Percentiles rank a stretch among this genome's conserved stretches.
phyloP scores from a whole-genome alignment of 2,329 filamentous ascomycete genomes.

The Amauroascus verrucosus region DNA sequence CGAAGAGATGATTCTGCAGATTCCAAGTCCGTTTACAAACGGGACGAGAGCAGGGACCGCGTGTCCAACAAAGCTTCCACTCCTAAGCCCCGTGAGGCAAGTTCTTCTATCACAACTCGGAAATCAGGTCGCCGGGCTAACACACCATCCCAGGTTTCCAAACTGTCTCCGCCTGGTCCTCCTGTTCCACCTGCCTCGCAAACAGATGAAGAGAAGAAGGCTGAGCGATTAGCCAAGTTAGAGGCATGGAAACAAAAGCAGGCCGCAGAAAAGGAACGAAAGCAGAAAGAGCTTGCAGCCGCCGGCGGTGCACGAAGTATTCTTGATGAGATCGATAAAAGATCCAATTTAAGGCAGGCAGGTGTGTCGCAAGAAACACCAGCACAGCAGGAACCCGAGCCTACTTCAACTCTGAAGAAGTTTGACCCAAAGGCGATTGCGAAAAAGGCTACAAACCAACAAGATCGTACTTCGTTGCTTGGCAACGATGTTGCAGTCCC shows the following conservation, averaged over 20 bases:
- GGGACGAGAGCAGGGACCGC: conserved; percentile 53
- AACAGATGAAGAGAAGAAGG: conserved; percentile 65
- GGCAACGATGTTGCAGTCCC: conserved; percentile 47
- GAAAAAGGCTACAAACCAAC: conserved; percentile 59
- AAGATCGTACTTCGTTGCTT: conserved; percentile 45
- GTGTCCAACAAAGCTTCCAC: conserved; percentile 42
- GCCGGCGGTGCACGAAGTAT: conserved; percentile 56
- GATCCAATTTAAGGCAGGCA: conserved; percentile 40
- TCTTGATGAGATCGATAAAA: conserved; percentile 63
- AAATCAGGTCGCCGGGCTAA: conserved; percentile 16
- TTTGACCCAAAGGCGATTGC: conserved; percentile 79
- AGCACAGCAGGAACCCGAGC: conserved; percentile 34
- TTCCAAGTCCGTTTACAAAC: conserved; percentile 55
- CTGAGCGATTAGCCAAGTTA: conserved; percentile 67
- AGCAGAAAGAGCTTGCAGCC: conserved; percentile 56
- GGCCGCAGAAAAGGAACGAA: conserved; percentile 59
- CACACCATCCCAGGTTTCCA: conserved; percentile 40
- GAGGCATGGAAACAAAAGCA: conserved; percentile 91
- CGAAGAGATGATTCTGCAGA: conserved; percentile 63
- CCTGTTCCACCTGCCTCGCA: conserved; percentile 39
- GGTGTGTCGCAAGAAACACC: conserved; percentile 28
- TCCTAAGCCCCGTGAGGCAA: conserved; percentile 48
- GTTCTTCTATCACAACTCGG: conserved; percentile 23
- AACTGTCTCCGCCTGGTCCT: conserved; percentile 36
- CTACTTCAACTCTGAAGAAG: conserved; percentile 61